These are phyloP conservation scores for Stachybotrys chartarum DNA, from an alignment of 2,329 filamentous ascomycete species.

Conservation along the genomic window DNA sequence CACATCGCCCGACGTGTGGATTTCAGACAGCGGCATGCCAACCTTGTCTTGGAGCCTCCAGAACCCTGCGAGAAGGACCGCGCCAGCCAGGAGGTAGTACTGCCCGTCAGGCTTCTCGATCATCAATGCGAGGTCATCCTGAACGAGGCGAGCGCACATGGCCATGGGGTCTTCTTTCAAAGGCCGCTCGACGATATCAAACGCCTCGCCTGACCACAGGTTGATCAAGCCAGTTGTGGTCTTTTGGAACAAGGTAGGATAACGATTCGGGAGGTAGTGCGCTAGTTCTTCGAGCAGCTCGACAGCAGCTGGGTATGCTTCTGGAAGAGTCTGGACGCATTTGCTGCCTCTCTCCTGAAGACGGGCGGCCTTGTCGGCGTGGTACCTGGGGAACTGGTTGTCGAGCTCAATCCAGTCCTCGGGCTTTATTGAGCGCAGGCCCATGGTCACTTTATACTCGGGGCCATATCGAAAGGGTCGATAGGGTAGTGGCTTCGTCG, in stretches of 20 bases:
- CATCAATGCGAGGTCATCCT: constrained; percentile 83
- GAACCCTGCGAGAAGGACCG: constrained; percentile 72
- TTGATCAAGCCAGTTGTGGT: constrained; percentile 64
- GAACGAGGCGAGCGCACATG: constrained; percentile 62
- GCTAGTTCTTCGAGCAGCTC: constrained; percentile 71
- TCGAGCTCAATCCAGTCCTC: constrained; percentile 82
- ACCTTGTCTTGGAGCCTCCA: constrained; percentile 78
- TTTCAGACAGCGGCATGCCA: constrained; percentile 70
- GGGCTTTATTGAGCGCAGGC: constrained; percentile 61
- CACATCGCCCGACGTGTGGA: constrained; percentile 72
- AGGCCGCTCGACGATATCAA: constrained; percentile 59
- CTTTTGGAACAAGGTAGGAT: constrained; percentile 61
- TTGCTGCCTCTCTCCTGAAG: constrained; percentile 60
- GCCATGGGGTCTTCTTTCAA: constrained; percentile 73
- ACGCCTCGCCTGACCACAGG: constrained; percentile 61
- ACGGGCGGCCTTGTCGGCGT: constrained; percentile 62
- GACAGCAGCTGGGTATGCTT: constrained; percentile 63
- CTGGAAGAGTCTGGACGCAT: constrained; percentile 61
- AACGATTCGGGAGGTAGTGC: constrained; percentile 65
- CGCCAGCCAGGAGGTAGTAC: constrained; percentile 73
- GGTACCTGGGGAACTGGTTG: constrained; percentile 67
- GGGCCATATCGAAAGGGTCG: constrained; percentile 72
- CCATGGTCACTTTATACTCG: constrained; percentile 72
- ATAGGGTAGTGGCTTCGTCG: constrained; percentile 69
- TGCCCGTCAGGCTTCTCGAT: constrained; percentile 68